Base-by-base conservation (phyloP, 2,329 filamentous ascomycete species). In the Aureobasidium sp. region DNA sequence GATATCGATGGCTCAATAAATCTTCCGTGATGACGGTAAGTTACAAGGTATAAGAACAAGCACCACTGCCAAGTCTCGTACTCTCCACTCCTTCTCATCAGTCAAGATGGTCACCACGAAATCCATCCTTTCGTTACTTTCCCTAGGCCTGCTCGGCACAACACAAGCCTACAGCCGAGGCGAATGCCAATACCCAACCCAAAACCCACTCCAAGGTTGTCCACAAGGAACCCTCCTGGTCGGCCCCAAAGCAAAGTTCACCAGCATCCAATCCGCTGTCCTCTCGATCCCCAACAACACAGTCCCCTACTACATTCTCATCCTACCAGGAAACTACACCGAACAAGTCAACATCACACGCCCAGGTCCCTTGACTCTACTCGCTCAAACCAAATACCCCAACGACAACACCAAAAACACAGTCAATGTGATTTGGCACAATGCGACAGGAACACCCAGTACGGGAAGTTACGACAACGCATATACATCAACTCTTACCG, bases 331-430 rank as follows among this genome's bases (percentile, higher is more conserved):
- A 0, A 83, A 81, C 67, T 91, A 91, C 71, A 85, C 79, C 1
- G 89, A 91, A 71, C 88, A 90, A 75, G 77, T 92, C 67, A 92
- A 92, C 69, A 81, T 91, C 67, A 91, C 89, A 5, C 87, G 89
- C 1, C 75, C 79, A 2, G 88, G 86, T 0, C 88, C 90, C 0
- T 78, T 91, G 9, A 89, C 87, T 33, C 80, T 91, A 9, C 81
- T 91, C 0, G 90, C 89, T n/a, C 81, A 87, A 67, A 88, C 85
- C 1, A 71, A 76, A n/a, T 70, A 74, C 3, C 82, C 85, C 4
- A 80, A 82, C 18, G 79, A 84, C 64, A 79, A 84, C 10, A 76
- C 77, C 45, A 74, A 78, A 54, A 86, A 88, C 69, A 74, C 73
- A 0, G 89, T 91, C 23, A 88, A 85, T 55, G 78, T 91, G 18